phyloP scores from a whole-genome alignment of 2,329 filamentous ascomycete genomes.

The Venturia pyrina region DNA sequence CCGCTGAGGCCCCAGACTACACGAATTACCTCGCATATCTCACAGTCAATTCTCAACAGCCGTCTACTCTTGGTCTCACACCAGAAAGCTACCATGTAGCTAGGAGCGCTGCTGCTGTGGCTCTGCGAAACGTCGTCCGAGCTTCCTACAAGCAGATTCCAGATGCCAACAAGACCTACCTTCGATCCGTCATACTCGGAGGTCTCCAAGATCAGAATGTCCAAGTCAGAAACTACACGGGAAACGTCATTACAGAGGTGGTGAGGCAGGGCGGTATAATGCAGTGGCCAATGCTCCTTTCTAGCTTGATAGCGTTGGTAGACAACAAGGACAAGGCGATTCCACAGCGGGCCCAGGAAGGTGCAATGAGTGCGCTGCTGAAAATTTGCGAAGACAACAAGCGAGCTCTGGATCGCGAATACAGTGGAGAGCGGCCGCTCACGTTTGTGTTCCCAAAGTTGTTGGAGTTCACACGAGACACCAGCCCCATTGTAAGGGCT shows the following conservation, averaged over 20 bases:
- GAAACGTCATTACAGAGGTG: constrained; percentile 89
- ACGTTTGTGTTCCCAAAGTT: constrained; percentile 84
- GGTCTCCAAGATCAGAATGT: constrained; percentile 71
- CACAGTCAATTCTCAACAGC: constrained; percentile 59
- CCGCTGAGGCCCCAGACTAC: constrained; percentile 80
- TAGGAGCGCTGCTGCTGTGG: constrained; percentile 78
- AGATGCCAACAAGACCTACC: constrained; percentile 60
- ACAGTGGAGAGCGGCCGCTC: constrained; percentile 79
- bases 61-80: constrained; percentile 50
- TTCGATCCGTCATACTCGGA: constrained; percentile 68
- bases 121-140: constrained; percentile 91
- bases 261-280: constrained; percentile 75
- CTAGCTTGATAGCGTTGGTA: constrained; percentile 70
- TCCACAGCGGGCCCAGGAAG: constrained; percentile 69
- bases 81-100: constrained; percentile 60
- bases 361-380: constrained; percentile 81
- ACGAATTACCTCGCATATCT: constrained; percentile 95
- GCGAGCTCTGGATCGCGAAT: constrained; percentile 74
- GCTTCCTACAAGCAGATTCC: constrained; percentile 66
- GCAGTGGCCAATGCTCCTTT: constrained; percentile 83
- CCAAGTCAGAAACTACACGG: constrained; percentile 80
- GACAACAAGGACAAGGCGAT: constrained; percentile 60
- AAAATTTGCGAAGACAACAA: constrained; percentile 98
- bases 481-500: constrained; percentile 65
- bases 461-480: constrained; percentile 72